A percentile compares a stretch with the other conserved stretches of the same genome.
These are phyloP conservation scores for Grigorovia yakushimaensis DNA, from an alignment of 805 yeast species.

Conservation along the genomic window DNA sequence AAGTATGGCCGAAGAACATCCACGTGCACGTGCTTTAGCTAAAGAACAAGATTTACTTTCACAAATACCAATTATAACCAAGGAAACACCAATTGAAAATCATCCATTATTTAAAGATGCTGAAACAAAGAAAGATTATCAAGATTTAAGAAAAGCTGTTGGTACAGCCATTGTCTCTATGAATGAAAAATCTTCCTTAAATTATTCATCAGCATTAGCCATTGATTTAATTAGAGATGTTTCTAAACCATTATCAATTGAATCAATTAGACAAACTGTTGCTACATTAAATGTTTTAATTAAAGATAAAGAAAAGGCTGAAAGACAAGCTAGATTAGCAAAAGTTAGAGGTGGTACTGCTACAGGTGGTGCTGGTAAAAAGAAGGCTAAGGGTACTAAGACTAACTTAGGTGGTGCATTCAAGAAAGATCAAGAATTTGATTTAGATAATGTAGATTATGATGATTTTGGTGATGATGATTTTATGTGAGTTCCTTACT, in stretches of 20 bases:
- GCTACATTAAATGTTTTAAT: constrained; percentile 73
- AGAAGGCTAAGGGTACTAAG: constrained; percentile 75
- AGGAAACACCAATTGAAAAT: constrained; percentile 49
- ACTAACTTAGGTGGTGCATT: constrained; percentile 54
- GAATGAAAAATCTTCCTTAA: constrained; percentile 50
- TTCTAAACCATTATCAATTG: constrained; percentile 70
- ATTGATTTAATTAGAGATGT: constrained; percentile 81
- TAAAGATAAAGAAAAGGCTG: constrained; percentile 81
- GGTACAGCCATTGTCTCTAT: constrained; percentile 50
- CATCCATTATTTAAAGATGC: constrained; percentile 77
- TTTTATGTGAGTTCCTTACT: constrained; percentile 45
- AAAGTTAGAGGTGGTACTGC: constrained; percentile 73
- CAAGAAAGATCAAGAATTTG: constrained; percentile 59
- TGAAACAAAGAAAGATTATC: constrained; percentile 68
- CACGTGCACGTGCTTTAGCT: constrained; percentile 33
- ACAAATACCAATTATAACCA: constrained; percentile 25
- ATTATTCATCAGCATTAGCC: constrained; percentile 67
- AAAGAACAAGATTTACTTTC: constrained; percentile 27
- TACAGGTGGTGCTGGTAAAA: constrained; percentile 90
- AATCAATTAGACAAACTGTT: constrained; percentile 73
- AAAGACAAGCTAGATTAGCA: constrained; percentile 76
- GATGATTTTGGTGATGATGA: constrained; percentile 69
- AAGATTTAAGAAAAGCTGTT: constrained; percentile 64
- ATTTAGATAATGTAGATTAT: constrained; percentile 41
- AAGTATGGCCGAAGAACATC: constrained; percentile 42